phyloP scores from a whole-genome alignment of 2,329 filamentous ascomycete genomes.

The Colletotrichum simmondsii region DNA sequence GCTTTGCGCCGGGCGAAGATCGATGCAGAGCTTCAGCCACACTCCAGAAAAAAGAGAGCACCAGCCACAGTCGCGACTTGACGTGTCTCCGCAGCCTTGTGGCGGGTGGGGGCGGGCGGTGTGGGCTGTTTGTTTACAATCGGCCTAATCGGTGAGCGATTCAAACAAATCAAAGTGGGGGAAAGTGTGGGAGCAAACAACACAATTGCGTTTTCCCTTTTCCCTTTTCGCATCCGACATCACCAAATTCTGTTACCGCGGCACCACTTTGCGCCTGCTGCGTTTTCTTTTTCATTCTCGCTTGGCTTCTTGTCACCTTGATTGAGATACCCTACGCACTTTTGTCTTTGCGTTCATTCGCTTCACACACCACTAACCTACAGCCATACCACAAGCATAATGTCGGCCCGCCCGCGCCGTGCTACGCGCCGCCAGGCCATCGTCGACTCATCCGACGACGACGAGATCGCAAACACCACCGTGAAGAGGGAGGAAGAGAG shows the following conservation, averaged over 20 bases:
- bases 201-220: slow-evolving; percentile 21
- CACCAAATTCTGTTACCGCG: slow-evolving; percentile 6
- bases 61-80: slow-evolving; percentile 27
- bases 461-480: slow-evolving; percentile 64
- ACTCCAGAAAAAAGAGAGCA: neutral
- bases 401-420: slow-evolving; percentile 51
- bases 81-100: neutral
- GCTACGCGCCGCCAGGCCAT: slow-evolving; percentile 77
- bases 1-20: neutral
- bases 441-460: slow-evolving; percentile 84
- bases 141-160: slow-evolving; percentile 33
- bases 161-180: slow-evolving; percentile 36
- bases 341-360: neutral
- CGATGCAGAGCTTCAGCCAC: slow-evolving; percentile 21
- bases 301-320: slow-evolving; percentile 16
- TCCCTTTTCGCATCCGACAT: slow-evolving; percentile 14
- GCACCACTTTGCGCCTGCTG: neutral
- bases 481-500: slow-evolving; percentile 66
- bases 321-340: slow-evolving; percentile 24
- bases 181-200: slow-evolving; percentile 20
- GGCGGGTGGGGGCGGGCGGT: slow-evolving; percentile 1
- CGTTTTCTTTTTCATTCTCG: neutral
- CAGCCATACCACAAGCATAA: slow-evolving; percentile 8
- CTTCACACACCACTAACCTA: neutral
- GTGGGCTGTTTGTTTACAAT: slow-evolving; percentile 37